Evolutionary conservation across 805 yeast genomes (phyloP), one percentile per base, ranked within the genome.

Genomic region (Candida insectorum): DNA sequence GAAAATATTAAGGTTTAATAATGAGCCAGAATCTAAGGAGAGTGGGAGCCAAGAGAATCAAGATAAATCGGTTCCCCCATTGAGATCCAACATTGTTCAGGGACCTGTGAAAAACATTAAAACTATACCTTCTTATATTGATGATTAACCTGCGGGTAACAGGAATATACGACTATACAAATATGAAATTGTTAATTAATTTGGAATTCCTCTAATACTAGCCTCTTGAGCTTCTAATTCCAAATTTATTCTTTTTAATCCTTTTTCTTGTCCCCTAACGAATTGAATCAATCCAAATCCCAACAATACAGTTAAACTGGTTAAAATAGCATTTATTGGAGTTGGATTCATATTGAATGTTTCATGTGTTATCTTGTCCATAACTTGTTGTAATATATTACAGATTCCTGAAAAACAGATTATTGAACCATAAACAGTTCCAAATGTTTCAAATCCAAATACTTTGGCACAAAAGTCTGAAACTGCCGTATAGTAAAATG

Each of bases 381-480:
- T 58, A 2, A 63, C 59, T 15, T 82, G 79, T 50, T 86, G 96
- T 5, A 75, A 51, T 46, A 86, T 65, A 56, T 88, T 89, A 56
- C 81, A 75, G n/a, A 82, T 40, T 4, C 97, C 97, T 11, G 95
- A 77, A 39, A 84, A 65, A 37, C 88, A 81, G 50, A 88, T 86
- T 49, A 88, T 71, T 13, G 89, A 61, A 1, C 97, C 97, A 52
- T 91, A 91, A 5, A 91, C 81, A 1, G 88, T 84, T 23, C 97
- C 97, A 60, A 91, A 89, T 1, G 94, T 87, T 35, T 78, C 81
- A 58, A 84, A 88, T 0, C 97, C 97, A 62, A 91, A 89, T 20
- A 89, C 91, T 54, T 89, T 89, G 18, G 95, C 94, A 49, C 88
- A 76, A 56, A 81, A 87, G 58, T 91, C 97, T 1, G 95, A 84